Conservation (phyloP, 78 protist genomes). For the Blattamonas nauphoetae region DNA sequence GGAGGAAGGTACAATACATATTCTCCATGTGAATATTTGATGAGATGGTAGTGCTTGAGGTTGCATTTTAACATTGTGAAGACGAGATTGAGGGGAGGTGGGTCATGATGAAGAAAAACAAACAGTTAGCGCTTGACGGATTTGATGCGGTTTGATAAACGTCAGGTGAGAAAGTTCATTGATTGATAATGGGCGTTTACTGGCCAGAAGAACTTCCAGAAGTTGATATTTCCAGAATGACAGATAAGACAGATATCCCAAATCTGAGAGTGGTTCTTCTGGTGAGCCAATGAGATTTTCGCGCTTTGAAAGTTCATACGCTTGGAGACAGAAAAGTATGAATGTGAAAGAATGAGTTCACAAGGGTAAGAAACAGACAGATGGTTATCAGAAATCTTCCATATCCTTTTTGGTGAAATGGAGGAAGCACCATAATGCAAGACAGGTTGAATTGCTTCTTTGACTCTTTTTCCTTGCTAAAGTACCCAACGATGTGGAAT, state of each 20-base stretch:
- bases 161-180: slow-evolving; percentile 54
- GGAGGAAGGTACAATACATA: no score
- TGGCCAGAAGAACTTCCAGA: slow-evolving; percentile 22
- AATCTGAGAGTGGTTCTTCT: slow-evolving; percentile 92
- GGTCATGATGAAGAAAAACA: no score
- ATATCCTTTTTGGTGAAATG: slow-evolving; percentile 80
- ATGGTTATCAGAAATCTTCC: slow-evolving; percentile 78
- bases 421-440: slow-evolving; percentile 51
- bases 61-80: no score
- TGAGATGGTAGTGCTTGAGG: no score
- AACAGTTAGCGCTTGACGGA: no score
- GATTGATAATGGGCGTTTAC: slow-evolving; percentile 18
- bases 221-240: slow-evolving; percentile 31
- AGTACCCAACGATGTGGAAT: slow-evolving; percentile 8
- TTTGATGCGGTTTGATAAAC: not conserved
- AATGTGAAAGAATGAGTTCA: not conserved
- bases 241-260: slow-evolving; percentile 78
- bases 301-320: slow-evolving; percentile 72
- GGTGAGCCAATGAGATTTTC: slow-evolving; percentile 89
- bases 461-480: slow-evolving; percentile 3
- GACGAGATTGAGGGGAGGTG: no score
- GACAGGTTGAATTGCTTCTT: not conserved
- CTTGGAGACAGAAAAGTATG: not conserved
- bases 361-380: slow-evolving; percentile 23
- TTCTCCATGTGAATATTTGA: no score